Conservation (phyloP, 148 eudicot species). For the Fagopyrum tataricum region DNA sequence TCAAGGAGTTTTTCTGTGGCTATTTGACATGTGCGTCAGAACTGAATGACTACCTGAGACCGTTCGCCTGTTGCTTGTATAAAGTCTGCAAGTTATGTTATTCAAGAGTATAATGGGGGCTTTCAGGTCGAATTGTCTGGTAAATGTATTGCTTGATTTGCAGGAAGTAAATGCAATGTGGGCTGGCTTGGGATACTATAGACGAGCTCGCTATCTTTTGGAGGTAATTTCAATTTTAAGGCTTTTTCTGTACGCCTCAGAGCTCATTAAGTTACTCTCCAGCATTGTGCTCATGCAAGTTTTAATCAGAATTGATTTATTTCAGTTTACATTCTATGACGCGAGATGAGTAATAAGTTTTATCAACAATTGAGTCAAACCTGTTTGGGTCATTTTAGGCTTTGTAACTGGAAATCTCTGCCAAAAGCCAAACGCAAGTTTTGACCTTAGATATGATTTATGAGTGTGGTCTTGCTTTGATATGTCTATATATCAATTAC, state of each 20-base stretch:
- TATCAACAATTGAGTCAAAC: background rate
- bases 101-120: background rate
- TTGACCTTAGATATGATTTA: background rate
- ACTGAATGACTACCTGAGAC: background rate
- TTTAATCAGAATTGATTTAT: background rate
- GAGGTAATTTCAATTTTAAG: slow-evolving; percentile 40
- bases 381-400: background rate
- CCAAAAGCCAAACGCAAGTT: background rate
- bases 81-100: background rate
- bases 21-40: background rate
- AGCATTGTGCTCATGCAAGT: background rate
- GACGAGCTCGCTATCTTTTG: slow-evolving; percentile 76
- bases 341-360: background rate
- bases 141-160: slow-evolving; percentile 8
- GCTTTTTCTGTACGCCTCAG: background rate
- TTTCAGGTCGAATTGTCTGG: background rate
- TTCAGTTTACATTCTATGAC: slow-evolving; percentile 1
- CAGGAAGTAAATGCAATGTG: slow-evolving; percentile 99
- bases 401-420: background rate
- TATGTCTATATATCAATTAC: background rate
- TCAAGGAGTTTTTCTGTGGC: background rate
- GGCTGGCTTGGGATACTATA: slow-evolving; percentile 98
- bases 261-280: background rate
- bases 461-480: background rate
- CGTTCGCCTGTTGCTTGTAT: background rate